A percentile compares a stretch with the other conserved stretches of the same genome.
These are phyloP conservation scores for Penicillium salamii DNA, from an alignment of 495 filamentous ascomycete genomes.

Conservation along the genomic window DNA sequence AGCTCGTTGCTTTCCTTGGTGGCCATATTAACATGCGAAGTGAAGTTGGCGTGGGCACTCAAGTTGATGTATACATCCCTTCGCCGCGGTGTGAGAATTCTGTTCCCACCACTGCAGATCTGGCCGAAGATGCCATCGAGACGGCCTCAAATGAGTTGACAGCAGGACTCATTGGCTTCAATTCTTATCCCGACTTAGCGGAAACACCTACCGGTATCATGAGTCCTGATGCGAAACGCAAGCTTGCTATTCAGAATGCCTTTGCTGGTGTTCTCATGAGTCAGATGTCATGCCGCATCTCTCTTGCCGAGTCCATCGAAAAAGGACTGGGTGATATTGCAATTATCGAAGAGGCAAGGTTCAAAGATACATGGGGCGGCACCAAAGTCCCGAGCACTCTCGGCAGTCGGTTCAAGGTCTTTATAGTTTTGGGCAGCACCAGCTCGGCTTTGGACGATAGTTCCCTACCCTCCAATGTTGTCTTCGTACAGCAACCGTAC, in stretches of 20 bases:
- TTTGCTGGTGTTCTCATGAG: conserved; percentile 7
- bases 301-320: conserved; percentile 6
- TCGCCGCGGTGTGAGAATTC: conserved; percentile 19
- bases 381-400: not conserved
- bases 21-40: conserved; percentile 60
- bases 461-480: not conserved
- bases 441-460: not conserved
- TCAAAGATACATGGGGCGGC: not conserved
- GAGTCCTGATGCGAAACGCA: conserved; percentile 18
- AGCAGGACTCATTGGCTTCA: conserved; percentile 19
- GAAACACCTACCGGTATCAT: conserved; percentile 22
- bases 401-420: conserved; percentile 6
- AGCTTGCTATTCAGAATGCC: conserved; percentile 18
- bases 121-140: not conserved
- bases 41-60: conserved; percentile 54
- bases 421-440: conserved; percentile 14
- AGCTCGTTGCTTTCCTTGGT: conserved; percentile 58
- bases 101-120: not conserved
- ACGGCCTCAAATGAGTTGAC: not conserved
- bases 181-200: conserved; percentile 14
- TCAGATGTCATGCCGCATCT: conserved; percentile 9
- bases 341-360: conserved; percentile 14
- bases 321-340: conserved; percentile 11
- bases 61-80: conserved; percentile 52
- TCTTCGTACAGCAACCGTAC: conserved; percentile 19